These are phyloP conservation scores for Cytauxzoon felis DNA, from an alignment of 169 alveolate species.

Conservation along the genomic window DNA sequence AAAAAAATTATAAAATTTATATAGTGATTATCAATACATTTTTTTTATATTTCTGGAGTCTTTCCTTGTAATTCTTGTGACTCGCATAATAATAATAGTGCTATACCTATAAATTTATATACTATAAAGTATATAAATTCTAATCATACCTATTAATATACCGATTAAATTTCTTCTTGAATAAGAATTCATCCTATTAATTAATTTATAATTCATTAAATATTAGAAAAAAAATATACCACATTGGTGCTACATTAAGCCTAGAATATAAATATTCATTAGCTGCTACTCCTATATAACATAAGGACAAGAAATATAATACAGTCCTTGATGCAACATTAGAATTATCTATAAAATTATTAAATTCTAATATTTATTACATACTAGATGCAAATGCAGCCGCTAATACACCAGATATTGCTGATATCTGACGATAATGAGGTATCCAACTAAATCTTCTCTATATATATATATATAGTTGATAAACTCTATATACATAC, in stretches of 20 bases:
- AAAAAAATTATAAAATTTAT: not conserved
- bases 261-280: constrained; percentile 41
- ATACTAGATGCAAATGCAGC: constrained; percentile 63
- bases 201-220: not conserved
- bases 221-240: constrained; percentile 11
- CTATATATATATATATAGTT: not conserved
- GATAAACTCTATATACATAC: constrained; percentile 1
- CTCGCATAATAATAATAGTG: constrained; percentile 37
- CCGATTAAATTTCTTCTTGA: constrained; percentile 11
- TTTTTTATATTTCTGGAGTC: constrained; percentile 9
- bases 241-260: constrained; percentile 45
- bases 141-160: constrained; percentile 14
- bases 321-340: constrained; percentile 37
- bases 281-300: constrained; percentile 25
- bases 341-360: constrained; percentile 21
- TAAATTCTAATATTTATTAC: not conserved
- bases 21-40: not conserved
- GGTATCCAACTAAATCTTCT: constrained; percentile 59
- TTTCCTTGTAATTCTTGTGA: constrained; percentile 40
- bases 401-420: constrained; percentile 51
- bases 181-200: constrained; percentile 32
- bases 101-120: constrained; percentile 17
- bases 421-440: constrained; percentile 49
- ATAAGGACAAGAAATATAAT: constrained; percentile 8
- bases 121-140: not conserved